Percentiles rank a stretch among this genome's conserved stretches.
These are phyloP conservation scores for Fusarium ramigenum DNA, from an alignment of 2,329 filamentous ascomycete species.

Conservation along the genomic window DNA sequence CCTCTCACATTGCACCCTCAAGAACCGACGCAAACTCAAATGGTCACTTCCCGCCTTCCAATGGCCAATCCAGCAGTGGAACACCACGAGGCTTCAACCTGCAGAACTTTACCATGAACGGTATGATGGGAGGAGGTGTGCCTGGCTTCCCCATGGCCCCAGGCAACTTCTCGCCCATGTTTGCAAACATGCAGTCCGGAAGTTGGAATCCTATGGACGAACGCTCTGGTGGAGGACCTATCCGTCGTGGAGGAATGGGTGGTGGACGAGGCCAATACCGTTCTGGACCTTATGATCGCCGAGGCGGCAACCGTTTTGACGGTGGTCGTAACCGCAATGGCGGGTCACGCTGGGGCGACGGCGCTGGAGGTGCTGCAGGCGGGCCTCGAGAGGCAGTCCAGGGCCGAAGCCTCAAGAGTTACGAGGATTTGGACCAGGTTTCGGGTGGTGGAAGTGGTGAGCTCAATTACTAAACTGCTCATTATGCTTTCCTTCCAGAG, in stretches of 20 bases:
- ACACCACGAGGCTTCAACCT: slow-evolving; percentile 94
- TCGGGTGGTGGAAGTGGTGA: slow-evolving; percentile 79
- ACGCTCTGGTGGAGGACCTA: slow-evolving; percentile 73
- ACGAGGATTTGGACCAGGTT: slow-evolving; percentile 94
- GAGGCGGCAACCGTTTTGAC: slow-evolving; percentile 65
- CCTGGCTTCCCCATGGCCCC: slow-evolving; percentile 65
- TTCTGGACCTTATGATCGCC: slow-evolving; percentile 78
- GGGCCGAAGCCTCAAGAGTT: slow-evolving; percentile 92
- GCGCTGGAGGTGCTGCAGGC: slow-evolving; percentile 78
- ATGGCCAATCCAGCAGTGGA: slow-evolving; percentile 78
- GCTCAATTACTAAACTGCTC: slow-evolving; percentile 79
- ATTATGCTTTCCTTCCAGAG: background rate
- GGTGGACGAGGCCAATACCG: slow-evolving; percentile 66
- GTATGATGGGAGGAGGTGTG: slow-evolving; percentile 63
- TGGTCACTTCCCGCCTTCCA: slow-evolving; percentile 88
- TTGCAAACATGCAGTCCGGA: slow-evolving; percentile 60
- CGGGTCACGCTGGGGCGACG: slow-evolving; percentile 75
- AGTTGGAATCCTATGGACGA: slow-evolving; percentile 64
- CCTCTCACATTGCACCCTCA: slow-evolving; percentile 92
- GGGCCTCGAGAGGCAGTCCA: slow-evolving; percentile 92
- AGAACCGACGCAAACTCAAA: slow-evolving; percentile 95
- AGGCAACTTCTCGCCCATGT: slow-evolving; percentile 62
- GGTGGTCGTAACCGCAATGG: slow-evolving; percentile 59
- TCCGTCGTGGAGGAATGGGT: slow-evolving; percentile 71
- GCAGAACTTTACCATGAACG: slow-evolving; percentile 72